Evolutionary conservation across 1,284 basidiomycete species (phyloP), one percentile per base, ranked within the genome.

Genomic region (Cryptococcus sp.): DNA sequence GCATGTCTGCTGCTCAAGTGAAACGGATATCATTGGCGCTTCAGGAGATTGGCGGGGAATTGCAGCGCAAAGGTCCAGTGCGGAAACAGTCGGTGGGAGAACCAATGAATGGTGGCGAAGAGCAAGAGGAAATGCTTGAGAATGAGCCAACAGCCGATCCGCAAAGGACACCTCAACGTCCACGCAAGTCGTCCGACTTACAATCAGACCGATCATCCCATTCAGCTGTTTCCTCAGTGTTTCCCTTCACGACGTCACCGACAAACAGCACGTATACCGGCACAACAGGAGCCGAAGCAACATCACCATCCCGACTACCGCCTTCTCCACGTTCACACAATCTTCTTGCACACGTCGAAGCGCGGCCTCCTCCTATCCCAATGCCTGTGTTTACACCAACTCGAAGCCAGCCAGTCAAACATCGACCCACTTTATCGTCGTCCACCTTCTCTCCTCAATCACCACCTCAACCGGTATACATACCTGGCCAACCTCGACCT

Each of bases 21-120:
- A 74, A 74, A 56, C 64, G 76, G 11, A 74, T 78, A 15, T 78
- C 76, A 0, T 48, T 67, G 45, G 76, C 76, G 4, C 58, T 78
- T 20, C 50, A 70, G 11, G 74, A 76, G 54, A 74, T 76, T 50
- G 74, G 72, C 38, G 62, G 60, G 16, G 57, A 67, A 42, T 59
- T 74, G 11, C 51, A 52, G 47, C 20, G 59, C 47, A 48, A 60
- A 25, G 59, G 54, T 19, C 51, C 42, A 42, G 20, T 50, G 11
- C 39, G 50, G 13, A 49, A 41, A 31, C 17, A 61, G 53, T 25
- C 53, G 25, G 45, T 50, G 17, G 27, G 42, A 22, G 8, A 31
- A 27, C 10, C 46, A 44, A 8, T 27, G 13, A 15, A 13, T 23
- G 22, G 16, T 3, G 51, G 20, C 5, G 51, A 53, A 13, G 66